Percentiles rank a stretch among this genome's conserved stretches.
Conservation (phyloP, 2,329 filamentous ascomycete genomes). For the Aspergillus sp. region DNA sequence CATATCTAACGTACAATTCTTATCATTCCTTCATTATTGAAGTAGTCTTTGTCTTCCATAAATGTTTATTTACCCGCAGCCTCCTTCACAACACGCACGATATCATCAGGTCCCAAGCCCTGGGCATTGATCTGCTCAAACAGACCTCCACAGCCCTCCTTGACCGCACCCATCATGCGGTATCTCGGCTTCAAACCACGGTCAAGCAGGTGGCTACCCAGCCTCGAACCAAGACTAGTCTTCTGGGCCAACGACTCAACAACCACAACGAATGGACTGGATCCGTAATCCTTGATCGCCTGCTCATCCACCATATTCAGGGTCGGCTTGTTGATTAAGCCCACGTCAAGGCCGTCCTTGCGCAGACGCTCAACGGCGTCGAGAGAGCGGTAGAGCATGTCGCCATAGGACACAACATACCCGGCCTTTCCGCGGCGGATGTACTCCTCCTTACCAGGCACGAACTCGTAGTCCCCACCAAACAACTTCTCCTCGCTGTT, state of each 20-base stretch:
- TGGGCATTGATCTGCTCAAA: slow-evolving; percentile 41
- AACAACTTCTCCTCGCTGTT: slow-evolving; percentile 35
- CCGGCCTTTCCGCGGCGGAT: slow-evolving; percentile 38
- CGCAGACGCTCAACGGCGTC: slow-evolving; percentile 41
- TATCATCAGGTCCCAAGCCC: slow-evolving; percentile 37
- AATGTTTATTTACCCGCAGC: slow-evolving; percentile 17
- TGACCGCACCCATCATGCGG: slow-evolving; percentile 37
- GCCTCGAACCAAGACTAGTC: slow-evolving; percentile 40
- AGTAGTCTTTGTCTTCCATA: background rate
- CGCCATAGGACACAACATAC: slow-evolving; percentile 40
- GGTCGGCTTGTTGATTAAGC: slow-evolving; percentile 42
- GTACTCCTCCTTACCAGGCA: slow-evolving; percentile 40
- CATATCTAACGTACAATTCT: background rate
- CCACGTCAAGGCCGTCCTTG: slow-evolving; percentile 36
- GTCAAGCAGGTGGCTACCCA: slow-evolving; percentile 38
- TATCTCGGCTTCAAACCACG: slow-evolving; percentile 39
- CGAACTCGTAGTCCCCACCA: slow-evolving; percentile 37
- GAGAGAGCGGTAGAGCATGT: slow-evolving; percentile 43
- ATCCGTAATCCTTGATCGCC: slow-evolving; percentile 37
- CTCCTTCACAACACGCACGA: slow-evolving; percentile 31
- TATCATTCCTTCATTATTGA: background rate
- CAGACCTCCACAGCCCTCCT: slow-evolving; percentile 41
- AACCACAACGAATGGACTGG: slow-evolving; percentile 37
- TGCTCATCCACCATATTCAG: slow-evolving; percentile 42
- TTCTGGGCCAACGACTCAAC: slow-evolving; percentile 42